Evolutionary conservation across 495 filamentous ascomycete genomes (phyloP).

Genomic region (Annulohypoxylon maeteangense): DNA sequence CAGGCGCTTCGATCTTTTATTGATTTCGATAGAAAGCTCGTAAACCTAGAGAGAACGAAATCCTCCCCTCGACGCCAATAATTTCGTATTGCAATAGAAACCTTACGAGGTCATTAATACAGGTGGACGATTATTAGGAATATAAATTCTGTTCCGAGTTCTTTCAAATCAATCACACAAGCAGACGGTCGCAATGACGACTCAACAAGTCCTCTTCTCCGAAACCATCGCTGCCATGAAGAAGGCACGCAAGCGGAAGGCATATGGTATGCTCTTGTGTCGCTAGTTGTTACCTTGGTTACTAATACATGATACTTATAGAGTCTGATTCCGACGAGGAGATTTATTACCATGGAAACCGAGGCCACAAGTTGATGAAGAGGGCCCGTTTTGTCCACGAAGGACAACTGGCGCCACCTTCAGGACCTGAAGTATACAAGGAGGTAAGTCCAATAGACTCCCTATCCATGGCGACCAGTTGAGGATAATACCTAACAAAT

Average conservation of each 20-base stretch:
- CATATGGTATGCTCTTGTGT: conserved; percentile 60
- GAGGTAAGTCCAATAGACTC: conserved; percentile 65
- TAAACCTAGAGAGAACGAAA: neutral
- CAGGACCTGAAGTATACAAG: conserved; percentile 82
- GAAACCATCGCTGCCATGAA: conserved; percentile 84
- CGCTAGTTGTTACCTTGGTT: conserved; percentile 7
- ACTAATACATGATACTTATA: conserved; percentile 50
- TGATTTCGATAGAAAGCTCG: conserved; percentile 3
- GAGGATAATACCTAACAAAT: conserved; percentile 7
- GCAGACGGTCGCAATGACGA: conserved; percentile 66
- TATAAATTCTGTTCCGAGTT: conserved; percentile 15
- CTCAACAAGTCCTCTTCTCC: conserved; percentile 73
- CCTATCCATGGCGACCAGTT: conserved; percentile 20
- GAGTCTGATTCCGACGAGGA: conserved; percentile 89
- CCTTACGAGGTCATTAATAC: neutral
- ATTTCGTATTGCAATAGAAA: neutral
- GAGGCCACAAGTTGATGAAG: conserved; percentile 89
- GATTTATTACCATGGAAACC: conserved; percentile 82
- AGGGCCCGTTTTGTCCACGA: conserved; percentile 82
- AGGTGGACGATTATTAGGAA: neutral
- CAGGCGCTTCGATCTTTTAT: neutral
- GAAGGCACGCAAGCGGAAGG: conserved; percentile 70
- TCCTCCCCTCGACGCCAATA: neutral
- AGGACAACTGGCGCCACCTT: conserved; percentile 75
- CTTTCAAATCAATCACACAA: conserved; percentile 6